phyloP scores from a whole-genome alignment of 345 rosid species.

The Syzygium grande region DNA sequence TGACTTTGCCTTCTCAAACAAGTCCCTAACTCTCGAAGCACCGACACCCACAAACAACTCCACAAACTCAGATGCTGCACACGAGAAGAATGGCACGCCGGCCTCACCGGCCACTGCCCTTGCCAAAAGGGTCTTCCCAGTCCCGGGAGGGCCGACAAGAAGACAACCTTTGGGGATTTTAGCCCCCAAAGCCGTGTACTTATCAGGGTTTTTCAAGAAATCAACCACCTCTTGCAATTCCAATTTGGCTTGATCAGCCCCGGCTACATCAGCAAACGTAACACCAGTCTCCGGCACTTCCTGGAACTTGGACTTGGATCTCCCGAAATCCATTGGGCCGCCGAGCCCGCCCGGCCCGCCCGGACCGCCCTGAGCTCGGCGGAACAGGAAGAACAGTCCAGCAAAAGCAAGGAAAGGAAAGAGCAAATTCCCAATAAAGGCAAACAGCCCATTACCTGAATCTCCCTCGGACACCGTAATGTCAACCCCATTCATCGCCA shows the following conservation, averaged over 20 bases:
- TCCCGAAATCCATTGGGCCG: conserved; percentile 17
- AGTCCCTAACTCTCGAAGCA: conserved; percentile 26
- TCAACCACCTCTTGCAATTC: conserved; percentile 23
- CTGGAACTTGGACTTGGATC: conserved; percentile 23
- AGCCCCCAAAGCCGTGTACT: conserved; percentile 29
- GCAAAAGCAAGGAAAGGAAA: conserved; percentile 13
- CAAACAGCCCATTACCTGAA: conserved; percentile 13
- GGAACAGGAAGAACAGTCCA: conserved; percentile 13
- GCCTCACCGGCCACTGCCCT: conserved; percentile 39
- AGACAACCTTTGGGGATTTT: conserved; percentile 40
- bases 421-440: conserved; percentile 12
- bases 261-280: conserved; percentile 31
- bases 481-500: conserved; percentile 22
- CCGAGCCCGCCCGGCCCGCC: conserved; percentile 23
- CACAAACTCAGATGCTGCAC: conserved; percentile 29
- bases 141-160: conserved; percentile 35
- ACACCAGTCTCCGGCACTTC: conserved; percentile 23
- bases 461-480: conserved; percentile 21
- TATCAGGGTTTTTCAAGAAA: conserved; percentile 36
- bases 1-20: conserved; percentile 33
- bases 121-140: conserved; percentile 38
- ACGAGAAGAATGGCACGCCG: conserved; percentile 26
- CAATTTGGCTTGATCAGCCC: conserved; percentile 32
- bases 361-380: conserved; percentile 17
- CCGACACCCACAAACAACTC: conserved; percentile 48